Conservation (phyloP, 306 rosid genomes). For the Canavalia ensiformis region DNA sequence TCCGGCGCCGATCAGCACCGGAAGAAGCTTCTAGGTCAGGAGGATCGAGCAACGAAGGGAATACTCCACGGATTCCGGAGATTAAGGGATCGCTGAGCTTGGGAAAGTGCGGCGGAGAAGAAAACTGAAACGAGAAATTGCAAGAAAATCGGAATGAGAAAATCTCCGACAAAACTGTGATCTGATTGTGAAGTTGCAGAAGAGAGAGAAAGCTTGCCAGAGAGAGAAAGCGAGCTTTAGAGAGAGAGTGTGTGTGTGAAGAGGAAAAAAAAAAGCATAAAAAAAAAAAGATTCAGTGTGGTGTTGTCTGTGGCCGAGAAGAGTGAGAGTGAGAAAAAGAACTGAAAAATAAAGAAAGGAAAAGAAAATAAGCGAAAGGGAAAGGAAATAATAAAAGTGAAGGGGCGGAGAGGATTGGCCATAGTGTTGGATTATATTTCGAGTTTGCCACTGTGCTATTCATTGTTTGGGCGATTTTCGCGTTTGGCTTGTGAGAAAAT, state of each 20-base stretch:
- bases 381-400: constrained; percentile 46
- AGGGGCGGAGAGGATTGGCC: constrained; percentile 18
- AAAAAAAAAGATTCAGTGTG: background rate
- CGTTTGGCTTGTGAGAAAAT: background rate
- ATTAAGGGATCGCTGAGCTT: constrained; percentile 51
- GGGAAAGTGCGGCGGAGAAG: constrained; percentile 39
- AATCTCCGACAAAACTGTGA: constrained; percentile 56
- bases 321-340: background rate
- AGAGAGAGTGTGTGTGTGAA: constrained; percentile 6
- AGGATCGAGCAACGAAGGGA: constrained; percentile 36
- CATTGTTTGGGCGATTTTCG: constrained; percentile 16
- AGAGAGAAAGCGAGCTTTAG: background rate
- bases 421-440: background rate
- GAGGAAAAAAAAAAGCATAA: background rate
- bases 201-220: constrained; percentile 44
- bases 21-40: background rate
- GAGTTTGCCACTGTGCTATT: constrained; percentile 21
- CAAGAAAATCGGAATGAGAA: constrained; percentile 54
- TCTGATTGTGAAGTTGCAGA: constrained; percentile 64
- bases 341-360: background rate
- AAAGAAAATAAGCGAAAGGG: constrained; percentile 36
- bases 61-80: constrained; percentile 50
- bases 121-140: constrained; percentile 53
- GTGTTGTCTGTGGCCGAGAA: constrained; percentile 1
- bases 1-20: constrained; percentile 17